Base-by-base conservation (phyloP, 352 stramenopile species). In the Phytophthora sansomeana region DNA sequence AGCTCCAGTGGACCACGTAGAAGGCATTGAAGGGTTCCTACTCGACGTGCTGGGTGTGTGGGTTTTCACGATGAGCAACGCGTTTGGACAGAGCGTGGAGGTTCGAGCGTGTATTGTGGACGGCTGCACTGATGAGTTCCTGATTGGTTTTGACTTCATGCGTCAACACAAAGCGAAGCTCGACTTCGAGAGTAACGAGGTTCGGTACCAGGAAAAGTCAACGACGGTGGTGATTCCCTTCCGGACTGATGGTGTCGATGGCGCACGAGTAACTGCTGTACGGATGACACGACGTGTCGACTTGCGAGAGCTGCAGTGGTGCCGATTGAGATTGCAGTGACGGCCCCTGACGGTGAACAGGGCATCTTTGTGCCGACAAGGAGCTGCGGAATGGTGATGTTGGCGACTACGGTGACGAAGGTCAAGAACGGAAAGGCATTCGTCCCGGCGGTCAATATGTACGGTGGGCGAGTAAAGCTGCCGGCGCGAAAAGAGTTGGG, bases 381-480 rank as follows among this genome's bases (percentile, higher is more conserved):
- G 5, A 21, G 8, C 9, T n/a, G 17, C 6, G 42, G 43, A 0
- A 21, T 28, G 1, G 6, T 67, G 19, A 35, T 72, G 35, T 32
- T 64, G 35, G 28, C 57, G 4, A 19, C 50, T 3, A 67, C 58
- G 1, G 50, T 72, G 19, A 47, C 46, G 2, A 50, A 58, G 6
- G 26, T 16, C 0, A 13, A 32, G 1, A 32, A 58, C 30, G 32
- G 55, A 2, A 59, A 64, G 4, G 24, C 49, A 1, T 6, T 32
- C 14, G 30, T 68, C 1, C 65, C 58, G 13, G 39, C 62, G 0
- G 26, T 73, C 19, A 73, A 62, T 13, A 19, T 73, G 14, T 9
- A 30, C 0, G 65, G 58, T 1, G 42, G 41, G 19, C 11, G n/a
- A 0, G 42, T 21, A 10, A 63, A 64, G 17, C 32, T 63, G 29